Percentiles rank a stretch among this genome's conserved stretches.
Conservation (phyloP, 208 protist genomes). For the Trypanosoma brucei region DNA sequence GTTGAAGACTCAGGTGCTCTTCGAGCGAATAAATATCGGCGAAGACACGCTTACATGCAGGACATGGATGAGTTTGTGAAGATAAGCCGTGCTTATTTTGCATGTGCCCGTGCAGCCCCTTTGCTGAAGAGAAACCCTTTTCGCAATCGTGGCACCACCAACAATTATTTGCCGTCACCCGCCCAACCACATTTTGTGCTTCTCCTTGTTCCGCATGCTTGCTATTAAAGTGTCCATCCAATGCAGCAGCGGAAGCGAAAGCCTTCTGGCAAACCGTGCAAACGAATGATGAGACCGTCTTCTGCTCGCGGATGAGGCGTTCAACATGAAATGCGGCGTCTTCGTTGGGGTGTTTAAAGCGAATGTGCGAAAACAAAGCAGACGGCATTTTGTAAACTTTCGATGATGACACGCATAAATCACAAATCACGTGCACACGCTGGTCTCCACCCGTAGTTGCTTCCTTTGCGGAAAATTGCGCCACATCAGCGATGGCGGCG, state of each 20-base stretch:
- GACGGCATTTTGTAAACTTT: conserved; percentile 75
- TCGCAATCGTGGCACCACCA: conserved; percentile 86
- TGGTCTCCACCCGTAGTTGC: conserved; percentile 15
- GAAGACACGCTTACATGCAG: conserved; percentile 78
- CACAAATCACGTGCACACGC: conserved; percentile 46
- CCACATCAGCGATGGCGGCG: conserved; percentile 24
- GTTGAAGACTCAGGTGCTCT: conserved; percentile 46
- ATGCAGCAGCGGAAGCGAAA: conserved; percentile 25
- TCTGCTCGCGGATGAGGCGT: conserved; percentile 47
- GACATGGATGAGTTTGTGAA: conserved; percentile 56
- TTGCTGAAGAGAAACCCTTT: conserved; percentile 52
- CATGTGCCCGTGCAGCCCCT: conserved; percentile 50
- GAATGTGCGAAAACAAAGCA: conserved; percentile 79
- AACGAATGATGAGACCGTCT: conserved; percentile 21
- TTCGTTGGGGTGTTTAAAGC: conserved; percentile 73
- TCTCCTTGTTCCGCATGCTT: conserved; percentile 28
- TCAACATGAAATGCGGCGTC: conserved; percentile 74
- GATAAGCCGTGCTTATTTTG: conserved; percentile 49
- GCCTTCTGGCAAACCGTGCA: conserved; percentile 51
- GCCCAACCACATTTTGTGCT: conserved; percentile 2
- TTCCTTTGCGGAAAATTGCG: conserved; percentile 28
- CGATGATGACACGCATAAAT: conserved; percentile 38
- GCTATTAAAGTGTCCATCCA: conserved; percentile 41
- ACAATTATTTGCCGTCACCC: conserved; percentile 33
- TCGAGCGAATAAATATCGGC: conserved; percentile 55